These are phyloP conservation scores for Amphichorda felina DNA, from an alignment of 2,329 filamentous ascomycete species.

Conservation along the genomic window DNA sequence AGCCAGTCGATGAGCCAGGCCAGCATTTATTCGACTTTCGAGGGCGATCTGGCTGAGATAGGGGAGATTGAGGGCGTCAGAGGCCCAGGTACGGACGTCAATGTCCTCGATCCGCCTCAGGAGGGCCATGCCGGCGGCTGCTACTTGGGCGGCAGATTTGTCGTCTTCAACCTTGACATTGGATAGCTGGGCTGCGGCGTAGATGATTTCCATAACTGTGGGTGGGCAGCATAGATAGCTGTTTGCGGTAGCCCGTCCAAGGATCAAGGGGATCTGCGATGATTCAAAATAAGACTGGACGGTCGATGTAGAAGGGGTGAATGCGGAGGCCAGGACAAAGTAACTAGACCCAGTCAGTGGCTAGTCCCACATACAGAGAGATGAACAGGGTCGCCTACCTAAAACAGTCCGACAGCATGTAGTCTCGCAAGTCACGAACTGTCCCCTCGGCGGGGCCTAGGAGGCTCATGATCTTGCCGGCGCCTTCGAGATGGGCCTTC, in stretches of 20 bases:
- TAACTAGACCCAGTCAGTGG: constrained; percentile 16
- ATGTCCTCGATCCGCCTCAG: constrained; percentile 24
- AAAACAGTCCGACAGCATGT: constrained; percentile 35
- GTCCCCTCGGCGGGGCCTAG: constrained; percentile 19
- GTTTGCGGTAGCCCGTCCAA: constrained; percentile 26
- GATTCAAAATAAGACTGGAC: constrained; percentile 21
- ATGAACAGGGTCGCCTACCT: constrained; percentile 14
- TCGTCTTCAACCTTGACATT: constrained; percentile 13
- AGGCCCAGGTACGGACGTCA: constrained; percentile 28
- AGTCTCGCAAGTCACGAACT: constrained; percentile 26
- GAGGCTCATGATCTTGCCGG: constrained; percentile 28
- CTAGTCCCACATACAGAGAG: constrained; percentile 1
- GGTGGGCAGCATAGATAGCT: constrained; percentile 36
- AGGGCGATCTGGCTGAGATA: constrained; percentile 20
- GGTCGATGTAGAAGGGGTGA: constrained; percentile 20
- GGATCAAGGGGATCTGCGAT: constrained; percentile 21
- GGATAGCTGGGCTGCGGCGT: constrained; percentile 28
- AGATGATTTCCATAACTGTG: constrained; percentile 28
- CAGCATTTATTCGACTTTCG: constrained; percentile 25
- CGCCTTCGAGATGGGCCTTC: constrained; percentile 34
- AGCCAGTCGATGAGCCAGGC: constrained; percentile 28
- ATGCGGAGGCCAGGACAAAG: constrained; percentile 32
- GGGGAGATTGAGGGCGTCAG: constrained; percentile 19
- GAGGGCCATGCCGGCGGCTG: constrained; percentile 18
- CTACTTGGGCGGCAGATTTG: constrained; percentile 15